Conservation (phyloP, 2,329 filamentous ascomycete genomes). For the Thermothelomyces thermophilus region DNA sequence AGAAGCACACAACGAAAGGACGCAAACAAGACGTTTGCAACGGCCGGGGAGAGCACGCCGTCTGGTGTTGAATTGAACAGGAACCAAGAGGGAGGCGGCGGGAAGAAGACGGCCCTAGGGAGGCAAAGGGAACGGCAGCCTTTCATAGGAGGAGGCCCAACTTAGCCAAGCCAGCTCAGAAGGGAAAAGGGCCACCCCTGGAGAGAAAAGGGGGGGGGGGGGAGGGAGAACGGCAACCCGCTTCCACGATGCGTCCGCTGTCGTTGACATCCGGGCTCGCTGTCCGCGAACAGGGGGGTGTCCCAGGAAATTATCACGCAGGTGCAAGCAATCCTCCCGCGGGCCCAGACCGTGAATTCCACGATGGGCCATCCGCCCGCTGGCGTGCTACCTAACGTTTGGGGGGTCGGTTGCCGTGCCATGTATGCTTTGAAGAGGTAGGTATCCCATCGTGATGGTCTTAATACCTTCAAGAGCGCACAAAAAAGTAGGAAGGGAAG, state of each 20-base stretch:
- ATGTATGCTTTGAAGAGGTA: too few relatives aligned
- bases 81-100: conserved; percentile 13
- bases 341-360: not conserved
- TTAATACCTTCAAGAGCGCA: too few relatives aligned
- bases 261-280: too few relatives aligned
- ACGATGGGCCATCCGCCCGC: too few relatives aligned
- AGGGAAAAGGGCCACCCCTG: too few relatives aligned
- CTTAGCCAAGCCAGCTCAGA: too few relatives aligned
- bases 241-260: not conserved
- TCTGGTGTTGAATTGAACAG: conserved; percentile 23
- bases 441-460: too few relatives aligned
- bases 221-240: not conserved
- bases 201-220: not conserved
- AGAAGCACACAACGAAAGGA: conserved; percentile 30
- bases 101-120: conserved; percentile 4
- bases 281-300: not conserved
- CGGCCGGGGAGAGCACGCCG: conserved; percentile 25
- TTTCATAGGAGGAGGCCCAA: conserved; percentile 15
- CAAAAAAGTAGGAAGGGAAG: too few relatives aligned
- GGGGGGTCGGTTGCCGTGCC: too few relatives aligned
- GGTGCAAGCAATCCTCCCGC: not conserved
- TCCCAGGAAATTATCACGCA: conserved; percentile 15
- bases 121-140: conserved; percentile 10
- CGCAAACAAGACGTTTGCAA: conserved; percentile 31
- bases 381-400: too few relatives aligned